phyloP scores from a whole-genome alignment of 2,329 filamentous ascomycete species.

The Neophaeococcomyces aloes region DNA sequence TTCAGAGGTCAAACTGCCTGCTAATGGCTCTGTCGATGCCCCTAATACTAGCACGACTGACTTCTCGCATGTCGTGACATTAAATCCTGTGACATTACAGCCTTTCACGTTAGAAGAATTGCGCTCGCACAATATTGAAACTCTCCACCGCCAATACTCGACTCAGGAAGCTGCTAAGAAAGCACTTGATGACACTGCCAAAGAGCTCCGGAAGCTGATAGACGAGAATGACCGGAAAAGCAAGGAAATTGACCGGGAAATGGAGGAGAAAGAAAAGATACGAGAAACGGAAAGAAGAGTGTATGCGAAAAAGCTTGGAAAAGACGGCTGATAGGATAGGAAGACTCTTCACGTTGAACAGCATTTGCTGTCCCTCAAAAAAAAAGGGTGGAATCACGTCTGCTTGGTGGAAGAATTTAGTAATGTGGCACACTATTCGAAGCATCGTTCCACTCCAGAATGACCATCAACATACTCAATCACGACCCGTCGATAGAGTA shows the following conservation, averaged over 20 bases:
- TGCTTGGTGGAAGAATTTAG: too few species aligned
- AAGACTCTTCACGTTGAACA: too few species aligned
- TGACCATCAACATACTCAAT: too few species aligned
- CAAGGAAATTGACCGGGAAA: conserved; percentile 18
- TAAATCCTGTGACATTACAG: conserved; percentile 17
- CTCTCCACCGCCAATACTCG: conserved; percentile 13
- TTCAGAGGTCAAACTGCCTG: conserved; percentile 11
- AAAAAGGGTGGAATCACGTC: too few species aligned
- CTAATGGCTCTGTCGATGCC: neutral
- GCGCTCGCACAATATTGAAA: conserved; percentile 14
- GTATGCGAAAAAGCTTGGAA: conserved; percentile 18
- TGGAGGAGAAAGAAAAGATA: conserved; percentile 22
- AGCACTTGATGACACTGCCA: conserved; percentile 10
- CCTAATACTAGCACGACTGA: conserved; percentile 5
- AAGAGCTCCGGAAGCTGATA: conserved; percentile 12
- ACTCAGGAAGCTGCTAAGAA: conserved; percentile 5
- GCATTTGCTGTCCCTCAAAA: too few species aligned
- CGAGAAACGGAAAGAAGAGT: conserved; percentile 21
- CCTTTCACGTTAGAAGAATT: conserved; percentile 19
- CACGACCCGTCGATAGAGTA: too few species aligned
- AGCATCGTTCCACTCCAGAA: too few species aligned
- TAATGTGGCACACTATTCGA: too few species aligned
- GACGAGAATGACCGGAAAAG: conserved; percentile 14
- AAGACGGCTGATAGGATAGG: conserved; percentile 4
- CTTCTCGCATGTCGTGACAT: too few species aligned